Base-by-base conservation (phyloP, 75 land plant genomes). In the Azolla pinnata region DNA sequence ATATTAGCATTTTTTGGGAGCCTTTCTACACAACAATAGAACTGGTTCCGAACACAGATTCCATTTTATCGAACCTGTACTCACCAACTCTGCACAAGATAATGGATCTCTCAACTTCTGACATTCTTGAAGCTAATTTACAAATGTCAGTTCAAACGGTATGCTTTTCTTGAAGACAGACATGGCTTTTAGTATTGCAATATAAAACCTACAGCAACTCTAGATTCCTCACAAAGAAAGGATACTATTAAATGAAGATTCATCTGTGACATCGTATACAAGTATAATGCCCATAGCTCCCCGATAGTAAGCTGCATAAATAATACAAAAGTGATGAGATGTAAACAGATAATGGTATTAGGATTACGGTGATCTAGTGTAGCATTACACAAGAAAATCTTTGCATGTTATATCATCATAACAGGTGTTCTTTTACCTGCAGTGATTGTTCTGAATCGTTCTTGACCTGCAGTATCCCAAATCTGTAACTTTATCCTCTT, bases 381-480 rank as follows among this genome's bases (percentile, higher is more conserved):
- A 42, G 10, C 30, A 29, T 0, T 10, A 46, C 16, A 46, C 2
- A 57, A 57, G 10, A 31, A 31, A 31, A 57, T 9, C 14, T 8
- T 29, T 32, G 8, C 46, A 14, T 20, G 38, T 51, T 17, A 23
- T 27, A 67, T 31, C 35, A 61, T 10, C 4, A 27, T 7, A 8
- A 38, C 14, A 19, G 20, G 26, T 57, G 9, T 21, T 29, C 54
- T 29, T 18, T 45, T 2, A 66, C 75, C 75, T 31, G 70, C 66
- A 29, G 75, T 72, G 24, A 72, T 72, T 17, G 75, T 72, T 23
- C 75, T 62, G 31, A 72, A 72, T 0, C 75, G 68, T 68, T 85
- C 88, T 66, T 85, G 88, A 26, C 88, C 88, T 65, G 85, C 85
- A n/a, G 88, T 85, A 51, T 85, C 85, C 85, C 85, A 85, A 44